Evolutionary conservation across 306 rosid species (phyloP).

Genomic region (Quercus bicolor): DNA sequence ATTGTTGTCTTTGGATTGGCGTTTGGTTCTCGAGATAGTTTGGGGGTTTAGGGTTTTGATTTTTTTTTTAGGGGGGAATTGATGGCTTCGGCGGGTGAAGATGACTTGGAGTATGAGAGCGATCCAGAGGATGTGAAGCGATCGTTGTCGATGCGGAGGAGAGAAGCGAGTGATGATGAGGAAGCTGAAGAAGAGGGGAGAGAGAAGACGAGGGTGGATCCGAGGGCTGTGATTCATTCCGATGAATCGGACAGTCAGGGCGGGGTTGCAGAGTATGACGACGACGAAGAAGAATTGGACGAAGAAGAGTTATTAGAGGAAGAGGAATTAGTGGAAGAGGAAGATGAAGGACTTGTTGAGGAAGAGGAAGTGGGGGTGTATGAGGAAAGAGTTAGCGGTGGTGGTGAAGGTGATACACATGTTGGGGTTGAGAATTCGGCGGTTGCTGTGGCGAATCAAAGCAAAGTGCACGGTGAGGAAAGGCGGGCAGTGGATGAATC

Average conservation of each 20-base stretch:
- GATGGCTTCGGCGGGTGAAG: constrained; percentile 63
- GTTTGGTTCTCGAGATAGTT: constrained; percentile 1
- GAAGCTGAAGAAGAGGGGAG: constrained; percentile 52
- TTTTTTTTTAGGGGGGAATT: background rate
- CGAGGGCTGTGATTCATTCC: constrained; percentile 42
- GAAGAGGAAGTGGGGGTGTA: constrained; percentile 30
- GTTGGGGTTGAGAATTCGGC: constrained; percentile 34
- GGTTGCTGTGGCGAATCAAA: constrained; percentile 8
- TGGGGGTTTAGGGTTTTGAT: constrained; percentile 34
- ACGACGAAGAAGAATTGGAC: constrained; percentile 58
- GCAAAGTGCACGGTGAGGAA: constrained; percentile 41
- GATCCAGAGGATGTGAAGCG: constrained; percentile 80
- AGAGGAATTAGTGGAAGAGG: constrained; percentile 30
- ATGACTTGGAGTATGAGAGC: constrained; percentile 78
- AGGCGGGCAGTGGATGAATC: constrained; percentile 36
- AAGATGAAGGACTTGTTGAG: background rate
- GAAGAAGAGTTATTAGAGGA: constrained; percentile 44
- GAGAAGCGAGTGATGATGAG: constrained; percentile 84
- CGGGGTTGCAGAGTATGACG: constrained; percentile 79
- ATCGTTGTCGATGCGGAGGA: constrained; percentile 79
- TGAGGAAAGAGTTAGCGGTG: constrained; percentile 33
- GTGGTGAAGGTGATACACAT: constrained; percentile 21
- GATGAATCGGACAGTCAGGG: constrained; percentile 82
- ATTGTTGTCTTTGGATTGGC: background rate
- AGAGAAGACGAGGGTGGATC: constrained; percentile 45